Base-by-base conservation (phyloP, 148 eudicot species). In the Fallopia convolvulus region DNA sequence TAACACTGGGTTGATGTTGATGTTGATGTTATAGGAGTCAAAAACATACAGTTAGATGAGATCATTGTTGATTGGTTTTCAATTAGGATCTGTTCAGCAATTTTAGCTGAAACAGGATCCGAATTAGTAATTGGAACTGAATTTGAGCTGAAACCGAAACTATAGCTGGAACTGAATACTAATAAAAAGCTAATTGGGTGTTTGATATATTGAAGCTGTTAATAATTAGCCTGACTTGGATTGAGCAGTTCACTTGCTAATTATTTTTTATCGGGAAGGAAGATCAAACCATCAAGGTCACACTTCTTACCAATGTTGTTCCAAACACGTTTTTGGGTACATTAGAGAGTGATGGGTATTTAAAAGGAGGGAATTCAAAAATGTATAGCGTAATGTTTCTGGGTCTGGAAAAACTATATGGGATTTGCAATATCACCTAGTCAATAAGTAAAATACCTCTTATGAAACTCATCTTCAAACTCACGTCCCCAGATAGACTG, bases 401-500 rank as follows among this genome's bases (percentile, higher is more conserved):
- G 50, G 12, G 50, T 47, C 11, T 2, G 1, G 14, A 0, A 47
- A 47, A 47, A 47, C 15, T 2, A 9, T 47, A 47, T 14, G 56
- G n/a, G 15, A 50, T 14, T 50, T 50, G n/a, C 4, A 17, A 23
- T 65, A 40, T 32, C 41, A 13, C 39, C 44, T 63, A 12, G 72
- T 23, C 8, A 3, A 21, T 23, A 23, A 15, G 33, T 20, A 20
- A 5, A 32, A 78, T 72, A 91, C 99, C 99, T 96, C 86, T 96
- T 96, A 76, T 96, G 99, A 78, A 96, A 93, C 81, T 96, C 99
- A 66, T 96, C 99, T 80, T 96, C 99, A 77, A 96, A 96, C 77
- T 96, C 99, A 82, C 94, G 89, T 71, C 99, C 99, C 99, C 99
- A 96, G 47, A 96, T 96, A 80, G 99, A 96, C 80, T 96, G 99